A percentile compares a stretch with the other conserved stretches of the same genome.
phyloP scores from a whole-genome alignment of 2,329 filamentous ascomycete genomes.

The Chrysosporium keratinophilum region DNA sequence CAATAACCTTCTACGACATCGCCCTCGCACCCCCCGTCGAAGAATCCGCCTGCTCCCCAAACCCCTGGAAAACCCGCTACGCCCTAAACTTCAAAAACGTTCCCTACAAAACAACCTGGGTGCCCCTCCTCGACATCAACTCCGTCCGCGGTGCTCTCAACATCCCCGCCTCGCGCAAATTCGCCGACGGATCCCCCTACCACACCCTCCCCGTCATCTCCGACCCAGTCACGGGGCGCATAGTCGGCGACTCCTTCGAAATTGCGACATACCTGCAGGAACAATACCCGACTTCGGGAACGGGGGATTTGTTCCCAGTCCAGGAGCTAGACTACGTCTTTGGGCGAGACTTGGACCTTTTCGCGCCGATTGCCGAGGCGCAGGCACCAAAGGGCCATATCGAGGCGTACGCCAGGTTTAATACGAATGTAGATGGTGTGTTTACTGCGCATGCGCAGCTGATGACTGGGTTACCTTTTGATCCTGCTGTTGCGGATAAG shows the following conservation, averaged over 20 bases:
- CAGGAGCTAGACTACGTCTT: conserved; percentile 36
- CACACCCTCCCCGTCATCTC: conserved; percentile 50
- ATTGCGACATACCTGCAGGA: conserved; percentile 52
- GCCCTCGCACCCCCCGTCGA: conserved; percentile 28
- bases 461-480: conserved; percentile 40
- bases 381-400: conserved; percentile 18
- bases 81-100: conserved; percentile 43
- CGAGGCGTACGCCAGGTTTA: conserved; percentile 42
- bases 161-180: conserved; percentile 44
- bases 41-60: conserved; percentile 34
- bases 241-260: conserved; percentile 54
- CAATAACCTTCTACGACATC: conserved; percentile 42
- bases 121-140: conserved; percentile 44
- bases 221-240: conserved; percentile 34
- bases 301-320: conserved; percentile 41
- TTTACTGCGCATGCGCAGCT: conserved; percentile 43
- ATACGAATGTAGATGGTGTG: conserved; percentile 44
- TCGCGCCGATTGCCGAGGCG: conserved; percentile 33
- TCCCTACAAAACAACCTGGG: conserved; percentile 44
- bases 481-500: conserved; percentile 39
- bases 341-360: conserved; percentile 21
- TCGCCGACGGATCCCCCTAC: conserved; percentile 48
- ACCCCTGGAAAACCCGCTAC: conserved; percentile 43
- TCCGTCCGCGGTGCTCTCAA: conserved; percentile 40
- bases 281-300: conserved; percentile 39